phyloP scores from a whole-genome alignment of 768 basidiomycete species.

The Tylopilus plumbeoviolaceoides region DNA sequence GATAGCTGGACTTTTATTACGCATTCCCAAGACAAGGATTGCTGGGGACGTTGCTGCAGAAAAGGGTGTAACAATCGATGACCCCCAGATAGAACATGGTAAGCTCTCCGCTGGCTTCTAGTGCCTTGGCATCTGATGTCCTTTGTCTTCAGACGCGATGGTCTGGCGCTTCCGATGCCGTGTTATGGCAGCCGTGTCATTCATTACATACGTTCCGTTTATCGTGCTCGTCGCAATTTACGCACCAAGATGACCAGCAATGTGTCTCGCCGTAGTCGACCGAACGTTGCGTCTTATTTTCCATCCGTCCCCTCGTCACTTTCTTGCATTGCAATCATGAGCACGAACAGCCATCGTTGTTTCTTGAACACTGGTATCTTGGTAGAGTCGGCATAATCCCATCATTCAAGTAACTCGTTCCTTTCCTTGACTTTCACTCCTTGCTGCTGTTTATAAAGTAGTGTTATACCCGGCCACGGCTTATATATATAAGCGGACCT shows the following conservation, averaged over 20 bases:
- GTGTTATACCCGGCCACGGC: conserved; percentile 23
- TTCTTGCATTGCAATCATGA: conserved; percentile 25
- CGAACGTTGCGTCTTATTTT: conserved; percentile 2
- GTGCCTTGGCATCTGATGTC: conserved; percentile 1
- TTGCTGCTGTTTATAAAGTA: conserved; percentile 27
- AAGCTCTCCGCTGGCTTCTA: conserved; percentile 23
- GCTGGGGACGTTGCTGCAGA: conserved; percentile 54
- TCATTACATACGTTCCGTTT: conserved; percentile 77
- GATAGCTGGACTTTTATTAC: conserved; percentile 53
- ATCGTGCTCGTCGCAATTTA: conserved; percentile 71
- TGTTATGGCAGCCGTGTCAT: conserved; percentile 60
- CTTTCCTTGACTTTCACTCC: conserved; percentile 21
- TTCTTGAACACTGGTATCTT: conserved; percentile 13
- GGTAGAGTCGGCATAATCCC: conserved; percentile 12
- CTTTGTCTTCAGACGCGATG: conserved; percentile 50
- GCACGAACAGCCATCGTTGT: conserved; percentile 13
- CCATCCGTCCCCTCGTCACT: background rate
- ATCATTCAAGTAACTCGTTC: conserved; percentile 14
- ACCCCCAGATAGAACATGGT: conserved; percentile 79
- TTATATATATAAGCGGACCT: conserved; percentile 3
- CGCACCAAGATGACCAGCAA: conserved; percentile 33
- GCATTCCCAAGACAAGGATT: conserved; percentile 58
- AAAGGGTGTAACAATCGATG: conserved; percentile 70
- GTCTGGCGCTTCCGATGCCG: conserved; percentile 76
- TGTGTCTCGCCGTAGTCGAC: conserved; percentile 8